A percentile compares a stretch with the other conserved stretches of the same genome.
Evolutionary conservation across 2,329 filamentous ascomycete genomes (phyloP).

Genomic region (Fusarium tanahbumbuense): DNA sequence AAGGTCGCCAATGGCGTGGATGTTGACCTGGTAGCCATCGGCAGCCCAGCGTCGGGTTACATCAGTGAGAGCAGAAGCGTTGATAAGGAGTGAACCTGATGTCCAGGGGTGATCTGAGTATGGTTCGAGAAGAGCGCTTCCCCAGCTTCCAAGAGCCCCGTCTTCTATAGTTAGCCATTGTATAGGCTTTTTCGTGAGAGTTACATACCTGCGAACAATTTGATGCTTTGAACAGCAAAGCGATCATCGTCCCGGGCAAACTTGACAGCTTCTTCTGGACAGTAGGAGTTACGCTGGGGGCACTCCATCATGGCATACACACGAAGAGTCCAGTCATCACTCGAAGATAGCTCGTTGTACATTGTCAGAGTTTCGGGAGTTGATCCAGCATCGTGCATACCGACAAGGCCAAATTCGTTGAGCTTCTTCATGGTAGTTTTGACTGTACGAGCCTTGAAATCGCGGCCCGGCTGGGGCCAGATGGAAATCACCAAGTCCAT

Average conservation of each 20-base stretch:
- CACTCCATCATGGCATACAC: constrained; percentile 79
- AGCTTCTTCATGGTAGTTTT: constrained; percentile 70
- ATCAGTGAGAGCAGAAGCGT: constrained; percentile 66
- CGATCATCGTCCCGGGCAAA: constrained; percentile 60
- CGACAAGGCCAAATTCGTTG: constrained; percentile 74
- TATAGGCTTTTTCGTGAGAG: no score
- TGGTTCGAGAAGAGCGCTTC: constrained; percentile 76
- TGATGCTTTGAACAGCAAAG: constrained; percentile 71
- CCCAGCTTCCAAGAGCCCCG: constrained; percentile 77
- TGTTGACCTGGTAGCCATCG: constrained; percentile 74
- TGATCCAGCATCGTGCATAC: constrained; percentile 76
- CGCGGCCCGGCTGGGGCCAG: constrained; percentile 67
- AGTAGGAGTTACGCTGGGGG: constrained; percentile 71
- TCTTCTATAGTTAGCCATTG: constrained; percentile 56
- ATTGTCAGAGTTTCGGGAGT: constrained; percentile 65
- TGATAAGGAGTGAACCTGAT: constrained; percentile 73
- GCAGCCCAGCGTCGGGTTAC: constrained; percentile 69
- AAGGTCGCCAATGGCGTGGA: constrained; percentile 78
- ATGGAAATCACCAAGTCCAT: constrained; percentile 70
- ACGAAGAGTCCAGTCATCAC: constrained; percentile 67
- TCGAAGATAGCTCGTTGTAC: constrained; percentile 62
- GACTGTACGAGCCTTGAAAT: constrained; percentile 66
- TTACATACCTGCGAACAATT: constrained; percentile 72
- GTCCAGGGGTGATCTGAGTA: constrained; percentile 72
- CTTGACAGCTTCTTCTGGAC: constrained; percentile 61